phyloP scores from a whole-genome alignment of 371 early-diverging fungal species.

The Mucor saturninus region DNA sequence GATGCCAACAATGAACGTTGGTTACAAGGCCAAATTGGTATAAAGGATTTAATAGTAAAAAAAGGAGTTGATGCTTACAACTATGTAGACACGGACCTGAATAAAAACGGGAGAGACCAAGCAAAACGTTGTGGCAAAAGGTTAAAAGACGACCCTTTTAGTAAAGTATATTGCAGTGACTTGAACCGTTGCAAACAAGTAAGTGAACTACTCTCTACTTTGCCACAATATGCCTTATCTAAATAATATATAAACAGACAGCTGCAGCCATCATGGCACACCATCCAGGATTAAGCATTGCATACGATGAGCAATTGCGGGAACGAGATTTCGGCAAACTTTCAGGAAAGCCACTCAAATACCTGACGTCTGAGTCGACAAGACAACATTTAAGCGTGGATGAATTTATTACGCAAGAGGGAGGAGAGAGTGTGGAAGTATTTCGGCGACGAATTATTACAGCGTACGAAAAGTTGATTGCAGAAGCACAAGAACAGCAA shows the following conservation, averaged over 20 bases:
- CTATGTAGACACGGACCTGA: conserved; percentile 40
- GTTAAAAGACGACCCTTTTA: conserved; percentile 26
- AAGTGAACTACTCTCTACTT: not conserved
- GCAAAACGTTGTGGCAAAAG: conserved; percentile 41
- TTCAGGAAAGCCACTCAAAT: conserved; percentile 25
- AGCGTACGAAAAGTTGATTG: conserved; percentile 30
- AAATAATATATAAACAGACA: conserved; percentile 23
- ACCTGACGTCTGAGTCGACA: conserved; percentile 11
- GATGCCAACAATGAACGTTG: conserved; percentile 49
- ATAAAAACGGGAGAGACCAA: conserved; percentile 36
- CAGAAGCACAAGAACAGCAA: conserved; percentile 22
- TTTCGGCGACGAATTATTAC: conserved; percentile 27
- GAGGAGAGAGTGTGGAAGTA: conserved; percentile 34
- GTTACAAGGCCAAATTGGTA: conserved; percentile 53
- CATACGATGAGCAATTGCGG: conserved; percentile 25
- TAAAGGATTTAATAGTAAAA: not conserved
- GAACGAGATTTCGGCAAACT: conserved; percentile 45
- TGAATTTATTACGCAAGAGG: conserved; percentile 17
- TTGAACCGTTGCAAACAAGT: conserved; percentile 48
- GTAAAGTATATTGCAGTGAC: conserved; percentile 44
- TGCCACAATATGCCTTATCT: too few relatives aligned
- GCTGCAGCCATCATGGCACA: conserved; percentile 27
- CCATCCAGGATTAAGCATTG: conserved; percentile 25
- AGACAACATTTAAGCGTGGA: conserved; percentile 13
- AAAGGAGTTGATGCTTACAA: not conserved